Evolutionary conservation across 306 rosid genomes (phyloP).

Genomic region (Vigna trinervia): DNA sequence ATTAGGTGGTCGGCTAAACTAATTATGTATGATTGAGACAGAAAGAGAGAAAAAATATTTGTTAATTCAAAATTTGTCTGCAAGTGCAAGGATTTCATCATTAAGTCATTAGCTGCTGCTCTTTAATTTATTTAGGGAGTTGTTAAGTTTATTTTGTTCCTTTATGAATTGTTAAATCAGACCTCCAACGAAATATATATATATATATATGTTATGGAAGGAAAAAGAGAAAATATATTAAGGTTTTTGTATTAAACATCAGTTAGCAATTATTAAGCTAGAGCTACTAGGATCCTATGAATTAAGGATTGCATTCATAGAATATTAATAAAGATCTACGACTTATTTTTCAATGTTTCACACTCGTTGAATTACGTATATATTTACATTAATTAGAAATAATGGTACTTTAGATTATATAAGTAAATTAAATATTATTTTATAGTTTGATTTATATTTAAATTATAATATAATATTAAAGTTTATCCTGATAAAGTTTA

Average conservation of each 20-base stretch:
- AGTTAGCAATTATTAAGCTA: too few species aligned
- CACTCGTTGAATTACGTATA: too few species aligned
- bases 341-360: too few species aligned
- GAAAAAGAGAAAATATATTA: not conserved
- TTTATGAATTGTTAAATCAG: not conserved
- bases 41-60: not conserved
- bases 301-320: not conserved
- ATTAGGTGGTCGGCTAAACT: not conserved
- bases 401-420: too few species aligned
- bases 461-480: too few species aligned
- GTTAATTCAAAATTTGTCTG: not conserved
- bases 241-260: not conserved
- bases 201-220: too few species aligned
- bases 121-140: not conserved
- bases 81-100: not conserved
- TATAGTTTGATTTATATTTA: too few species aligned
- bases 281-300: not conserved
- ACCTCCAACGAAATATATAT: too few species aligned
- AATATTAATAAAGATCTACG: not conserved
- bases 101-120: not conserved
- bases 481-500: too few species aligned
- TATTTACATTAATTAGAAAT: too few species aligned
- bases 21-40: constrained; percentile 2
- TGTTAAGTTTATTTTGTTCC: constrained; percentile 4
- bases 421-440: too few species aligned